Evolutionary conservation across 1,284 basidiomycete genomes (phyloP), one percentile per base, ranked within the genome.

Genomic region (Hemileia vastatrix): DNA sequence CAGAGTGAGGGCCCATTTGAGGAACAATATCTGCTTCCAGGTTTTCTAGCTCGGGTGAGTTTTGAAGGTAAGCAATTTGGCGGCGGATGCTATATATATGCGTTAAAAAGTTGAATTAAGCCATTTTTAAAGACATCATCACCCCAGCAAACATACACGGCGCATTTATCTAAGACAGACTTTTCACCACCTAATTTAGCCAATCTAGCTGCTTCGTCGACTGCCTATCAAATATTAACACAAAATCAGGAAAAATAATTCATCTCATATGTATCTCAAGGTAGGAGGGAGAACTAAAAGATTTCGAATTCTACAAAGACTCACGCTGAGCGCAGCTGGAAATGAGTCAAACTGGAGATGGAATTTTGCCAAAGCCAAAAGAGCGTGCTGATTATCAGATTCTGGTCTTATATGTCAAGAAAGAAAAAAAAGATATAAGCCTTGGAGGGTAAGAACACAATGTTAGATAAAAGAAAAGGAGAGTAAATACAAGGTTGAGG

Each of bases 321-420:
- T 44, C 15, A 63, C 61, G 56, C 56, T 47, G 36, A 55, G 33
- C 13, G 61, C 61, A 48, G 61, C 54, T 6, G 61, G 54, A 63
- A 56, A 63, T n/a, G 61, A 53, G 48, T 55, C 52, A 45, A 50
- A 27, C 21, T 53, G 54, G 43, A 55, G 47, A 57, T 63, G 48
- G 19, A 63, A 52, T 36, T 63, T 49, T 15, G 61, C 45, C 23
- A 63, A 45, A 9, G 61, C 49, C 9, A 63, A 54, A 19, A 63
- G 23, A 27, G 61, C 61, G 36, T 63, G 54, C 24, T 47, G 53
- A 52, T 63, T 53, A 40, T 55, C 56, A 6, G 61, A 63, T 43
- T 43, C n/a, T 43, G 40, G 9, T 8, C 8, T 43, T 43, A 9
- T 21, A 54, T 54, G 8, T 18, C 9, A 40, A 32, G n/a, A 2